Conservation (phyloP, 441 rosid genomes). For the Brassica hybrid region DNA sequence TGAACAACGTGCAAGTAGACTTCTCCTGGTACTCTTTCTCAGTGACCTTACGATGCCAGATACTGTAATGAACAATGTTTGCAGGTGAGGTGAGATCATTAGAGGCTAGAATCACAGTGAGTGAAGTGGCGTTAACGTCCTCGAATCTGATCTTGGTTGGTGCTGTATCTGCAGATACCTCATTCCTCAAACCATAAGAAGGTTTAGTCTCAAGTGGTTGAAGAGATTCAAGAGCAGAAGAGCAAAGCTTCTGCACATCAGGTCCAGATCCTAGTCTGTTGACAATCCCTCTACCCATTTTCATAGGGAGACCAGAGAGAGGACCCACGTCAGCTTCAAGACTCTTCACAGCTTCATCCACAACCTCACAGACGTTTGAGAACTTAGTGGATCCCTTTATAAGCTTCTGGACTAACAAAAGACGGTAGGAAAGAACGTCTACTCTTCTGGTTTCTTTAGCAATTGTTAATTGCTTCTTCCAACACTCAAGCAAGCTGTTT, state of each 20-base stretch:
- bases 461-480: conserved; percentile 56
- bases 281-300: conserved; percentile 65
- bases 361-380: conserved; percentile 39
- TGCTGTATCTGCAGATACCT: conserved; percentile 42
- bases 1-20: too few relatives aligned
- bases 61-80: conserved; percentile 47
- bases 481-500: conserved; percentile 53
- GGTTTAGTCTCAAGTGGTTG: conserved; percentile 35
- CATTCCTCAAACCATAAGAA: conserved; percentile 22
- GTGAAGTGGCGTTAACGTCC: conserved; percentile 67
- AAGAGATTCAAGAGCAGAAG: conserved; percentile 51
- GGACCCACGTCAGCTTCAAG: conserved; percentile 60
- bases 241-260: conserved; percentile 59
- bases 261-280: conserved; percentile 58
- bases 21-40: too few relatives aligned
- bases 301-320: conserved; percentile 51
- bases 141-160: conserved; percentile 58
- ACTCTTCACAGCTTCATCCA: conserved; percentile 49
- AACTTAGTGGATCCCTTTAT: conserved; percentile 45
- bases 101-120: conserved; percentile 63
- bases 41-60: too few relatives aligned
- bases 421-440: conserved; percentile 53
- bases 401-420: conserved; percentile 51
- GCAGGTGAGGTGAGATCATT: conserved; percentile 47
- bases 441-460: conserved; percentile 68